Evolutionary conservation across 2,329 filamentous ascomycete genomes (phyloP).

Genomic region (Neurospora crassa): DNA sequence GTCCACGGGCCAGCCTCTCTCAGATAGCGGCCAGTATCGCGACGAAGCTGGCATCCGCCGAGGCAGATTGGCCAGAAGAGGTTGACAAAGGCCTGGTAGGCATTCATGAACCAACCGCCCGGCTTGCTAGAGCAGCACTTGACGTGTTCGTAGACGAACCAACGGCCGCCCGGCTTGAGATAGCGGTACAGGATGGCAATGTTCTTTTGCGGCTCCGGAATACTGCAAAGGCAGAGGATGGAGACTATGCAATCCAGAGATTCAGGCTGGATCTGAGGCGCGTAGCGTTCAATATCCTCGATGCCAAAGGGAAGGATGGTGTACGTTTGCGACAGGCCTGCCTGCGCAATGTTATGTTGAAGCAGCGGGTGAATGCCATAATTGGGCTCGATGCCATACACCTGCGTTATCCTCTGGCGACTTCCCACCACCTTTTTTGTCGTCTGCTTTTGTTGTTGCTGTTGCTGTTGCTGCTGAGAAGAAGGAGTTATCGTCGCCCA

Average conservation of each 20-base stretch:
- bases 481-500: neutral
- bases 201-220: conserved; percentile 49
- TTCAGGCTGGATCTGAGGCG: conserved; percentile 25
- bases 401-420: conserved; percentile 26
- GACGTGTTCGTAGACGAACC: conserved; percentile 57
- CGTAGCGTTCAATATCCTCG: conserved; percentile 43
- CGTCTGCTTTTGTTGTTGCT: neutral
- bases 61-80: conserved; percentile 42
- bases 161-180: conserved; percentile 51
- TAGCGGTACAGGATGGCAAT: conserved; percentile 45
- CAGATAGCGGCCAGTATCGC: conserved; percentile 38
- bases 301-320: conserved; percentile 54
- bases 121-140: conserved; percentile 21
- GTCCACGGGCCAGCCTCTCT: conserved; percentile 41
- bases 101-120: conserved; percentile 27
- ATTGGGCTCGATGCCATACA: conserved; percentile 60
- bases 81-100: conserved; percentile 43
- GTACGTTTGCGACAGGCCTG: conserved; percentile 48
- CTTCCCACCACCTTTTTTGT: neutral
- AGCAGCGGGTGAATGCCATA: conserved; percentile 39
- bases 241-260: conserved; percentile 51
- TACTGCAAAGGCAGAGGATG: conserved; percentile 53
- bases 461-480: neutral
- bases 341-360: conserved; percentile 33
- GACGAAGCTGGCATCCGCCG: conserved; percentile 41